Percentiles rank a stretch among this genome's conserved stretches.
Evolutionary conservation across 441 rosid genomes (phyloP).

Genomic region (Arabidopsis hybrid): DNA sequence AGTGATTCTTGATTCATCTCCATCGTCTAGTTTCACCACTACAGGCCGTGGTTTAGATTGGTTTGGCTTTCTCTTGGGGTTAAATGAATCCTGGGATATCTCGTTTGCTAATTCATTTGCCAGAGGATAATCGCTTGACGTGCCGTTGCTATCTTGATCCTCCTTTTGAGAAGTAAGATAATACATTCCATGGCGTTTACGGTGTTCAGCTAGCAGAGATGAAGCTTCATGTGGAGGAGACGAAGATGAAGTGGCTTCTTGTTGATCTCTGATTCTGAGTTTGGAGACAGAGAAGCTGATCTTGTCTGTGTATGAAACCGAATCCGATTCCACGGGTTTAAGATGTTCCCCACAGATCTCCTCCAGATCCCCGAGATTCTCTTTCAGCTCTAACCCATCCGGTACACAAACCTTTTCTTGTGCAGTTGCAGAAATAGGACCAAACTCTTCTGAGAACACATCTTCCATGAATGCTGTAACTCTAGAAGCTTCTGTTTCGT

Average conservation of each 20-base stretch:
- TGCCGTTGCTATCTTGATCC: slow-evolving; percentile 50
- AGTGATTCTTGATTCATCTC: slow-evolving; percentile 48
- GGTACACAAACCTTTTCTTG: slow-evolving; percentile 71
- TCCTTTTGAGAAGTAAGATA: slow-evolving; percentile 68
- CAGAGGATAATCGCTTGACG: slow-evolving; percentile 63
- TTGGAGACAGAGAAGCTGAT: slow-evolving; percentile 48
- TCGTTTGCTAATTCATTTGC: slow-evolving; percentile 67
- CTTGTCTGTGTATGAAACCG: slow-evolving; percentile 54
- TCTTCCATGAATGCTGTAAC: slow-evolving; percentile 57
- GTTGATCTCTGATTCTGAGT: slow-evolving; percentile 54
- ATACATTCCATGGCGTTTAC: slow-evolving; percentile 82
- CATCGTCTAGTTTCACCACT: slow-evolving; percentile 85
- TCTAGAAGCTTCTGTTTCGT: slow-evolving; percentile 51
- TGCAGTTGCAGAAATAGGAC: slow-evolving; percentile 71
- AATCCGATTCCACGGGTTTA: slow-evolving; percentile 49
- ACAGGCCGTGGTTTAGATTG: slow-evolving; percentile 80
- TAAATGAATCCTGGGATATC: slow-evolving; percentile 55
- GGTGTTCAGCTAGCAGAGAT: slow-evolving; percentile 80
- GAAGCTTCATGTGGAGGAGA: slow-evolving; percentile 48
- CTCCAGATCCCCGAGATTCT: slow-evolving; percentile 73
- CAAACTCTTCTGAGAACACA: slow-evolving; percentile 77
- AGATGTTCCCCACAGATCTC: slow-evolving; percentile 55
- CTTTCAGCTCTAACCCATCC: slow-evolving; percentile 65
- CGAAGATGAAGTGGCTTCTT: slow-evolving; percentile 49
- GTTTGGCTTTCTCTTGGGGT: slow-evolving; percentile 62